Evolutionary conservation across 176 grass and related monocot genomes (phyloP).

Genomic region (Carex scoparia): DNA sequence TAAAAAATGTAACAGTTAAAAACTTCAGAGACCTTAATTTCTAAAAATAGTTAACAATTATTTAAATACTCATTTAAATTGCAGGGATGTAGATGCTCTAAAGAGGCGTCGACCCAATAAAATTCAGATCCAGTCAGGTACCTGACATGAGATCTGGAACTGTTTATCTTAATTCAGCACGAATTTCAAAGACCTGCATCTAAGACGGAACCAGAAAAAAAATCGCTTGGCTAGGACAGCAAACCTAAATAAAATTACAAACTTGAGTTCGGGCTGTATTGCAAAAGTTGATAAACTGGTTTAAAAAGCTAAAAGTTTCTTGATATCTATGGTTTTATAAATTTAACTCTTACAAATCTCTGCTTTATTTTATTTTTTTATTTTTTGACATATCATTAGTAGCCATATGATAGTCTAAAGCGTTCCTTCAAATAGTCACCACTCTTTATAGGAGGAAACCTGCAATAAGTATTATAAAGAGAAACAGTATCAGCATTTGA

Average conservation of each 20-base stretch:
- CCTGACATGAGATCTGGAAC: no score
- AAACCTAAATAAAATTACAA: not conserved
- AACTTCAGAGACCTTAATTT: no score
- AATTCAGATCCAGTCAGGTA: no score
- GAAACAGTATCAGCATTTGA: not conserved
- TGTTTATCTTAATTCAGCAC: no score
- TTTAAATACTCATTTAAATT: no score
- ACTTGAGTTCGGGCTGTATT: not conserved
- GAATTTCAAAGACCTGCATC: no score
- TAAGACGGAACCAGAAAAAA: no score
- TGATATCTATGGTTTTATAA: not conserved
- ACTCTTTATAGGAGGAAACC: slow-evolving; percentile 58
- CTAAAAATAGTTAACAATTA: no score
- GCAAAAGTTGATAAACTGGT: not conserved
- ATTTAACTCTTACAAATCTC: not conserved
- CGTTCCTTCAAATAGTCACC: slow-evolving; percentile 52
- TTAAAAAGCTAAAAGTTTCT: not conserved
- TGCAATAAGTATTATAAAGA: slow-evolving; percentile 20
- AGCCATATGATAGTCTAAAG: slow-evolving; percentile 38
- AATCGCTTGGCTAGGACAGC: not conserved
- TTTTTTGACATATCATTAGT: not conserved
- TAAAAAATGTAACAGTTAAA: no score
- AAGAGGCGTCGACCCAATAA: no score
- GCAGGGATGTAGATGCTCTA: no score
- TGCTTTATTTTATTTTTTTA: not conserved